These are phyloP conservation scores for Psilocybe sp. DNA, from an alignment of 768 basidiomycete species.

Conservation along the genomic window DNA sequence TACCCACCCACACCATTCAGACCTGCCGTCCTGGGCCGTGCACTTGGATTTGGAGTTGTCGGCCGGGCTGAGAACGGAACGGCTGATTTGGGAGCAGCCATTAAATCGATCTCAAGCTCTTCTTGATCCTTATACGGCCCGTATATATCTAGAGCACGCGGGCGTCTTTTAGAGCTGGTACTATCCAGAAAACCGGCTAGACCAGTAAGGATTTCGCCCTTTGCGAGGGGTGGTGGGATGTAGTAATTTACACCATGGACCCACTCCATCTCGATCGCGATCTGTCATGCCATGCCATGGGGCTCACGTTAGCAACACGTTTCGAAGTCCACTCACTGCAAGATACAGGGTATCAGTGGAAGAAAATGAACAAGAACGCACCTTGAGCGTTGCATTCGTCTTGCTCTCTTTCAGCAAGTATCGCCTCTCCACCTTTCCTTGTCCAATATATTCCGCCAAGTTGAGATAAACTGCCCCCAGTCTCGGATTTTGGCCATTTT, in stretches of 20 bases:
- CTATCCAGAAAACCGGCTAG: slow-evolving; percentile 60
- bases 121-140: slow-evolving; percentile 35
- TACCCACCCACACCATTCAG: too few species aligned
- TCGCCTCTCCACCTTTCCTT: slow-evolving; percentile 55
- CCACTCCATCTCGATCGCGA: slow-evolving; percentile 55
- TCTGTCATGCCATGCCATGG: slow-evolving; percentile 27
- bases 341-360: too few species aligned
- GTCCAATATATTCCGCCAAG: slow-evolving; percentile 70
- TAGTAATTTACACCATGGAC: slow-evolving; percentile 54
- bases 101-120: slow-evolving; percentile 33
- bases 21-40: neutral
- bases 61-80: slow-evolving; percentile 16
- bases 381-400: slow-evolving; percentile 78
- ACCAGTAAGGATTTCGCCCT: slow-evolving; percentile 70
- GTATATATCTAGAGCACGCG: slow-evolving; percentile 47
- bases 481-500: slow-evolving; percentile 48
- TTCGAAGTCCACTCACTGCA: too few species aligned
- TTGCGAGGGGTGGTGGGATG: slow-evolving; percentile 64
- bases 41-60: neutral
- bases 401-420: slow-evolving; percentile 73
- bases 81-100: slow-evolving; percentile 22
- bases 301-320: neutral
- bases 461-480: slow-evolving; percentile 69
- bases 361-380: slow-evolving; percentile 21
- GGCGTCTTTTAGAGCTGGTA: slow-evolving; percentile 50